Evolutionary conservation across 495 filamentous ascomycete genomes (phyloP), one percentile per base, ranked within the genome.

Genomic region (Aspergillus ostianus): DNA sequence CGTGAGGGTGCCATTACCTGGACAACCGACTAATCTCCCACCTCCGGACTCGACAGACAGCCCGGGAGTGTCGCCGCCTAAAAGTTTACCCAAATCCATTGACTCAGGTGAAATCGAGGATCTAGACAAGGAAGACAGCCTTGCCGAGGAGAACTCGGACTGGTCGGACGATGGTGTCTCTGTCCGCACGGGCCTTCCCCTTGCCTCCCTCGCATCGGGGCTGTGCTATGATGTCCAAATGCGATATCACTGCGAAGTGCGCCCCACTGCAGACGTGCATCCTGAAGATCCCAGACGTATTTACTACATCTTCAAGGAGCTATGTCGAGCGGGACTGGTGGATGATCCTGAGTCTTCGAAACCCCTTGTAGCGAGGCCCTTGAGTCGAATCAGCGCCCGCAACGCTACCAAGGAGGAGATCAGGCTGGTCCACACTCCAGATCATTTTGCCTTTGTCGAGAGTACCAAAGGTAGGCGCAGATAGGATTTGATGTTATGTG

Each of bases 261-360:
- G 89, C 73, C 82, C 82, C 67, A 65, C 79, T 70, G 48, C 79
- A 47, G 90, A 93, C 18, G 85, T 91, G 57, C 94, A 99, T 62
- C 94, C 95, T 1, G 94, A 99, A 73, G 92, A 98, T 62, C 95
- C 95, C 0, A 82, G 90, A 26, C 84, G 94, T 6, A 97, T 98
- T 53, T 88, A 88, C 53, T 85, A 86, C 63, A 99, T 99, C 62
- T 95, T 91, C 83, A 85, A 89, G 58, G 89, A 86, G 20, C 85
- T 99, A 53, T 90, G 87, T 65, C 76, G 84, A 60, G 87, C 87
- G 51, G 92, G 90, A 2, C 81, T 99, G 15, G 82, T 96, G 18
- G 78, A 86, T 47, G 82, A 87, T 60, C 61, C 68, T 3, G 71
- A 76, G 58, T 85, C 65, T 65, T 78, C 61, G 64, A 75, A 44